Evolutionary conservation across 1,284 basidiomycete genomes (phyloP).

Genomic region (Pseudozyma tsukubaensis): DNA sequence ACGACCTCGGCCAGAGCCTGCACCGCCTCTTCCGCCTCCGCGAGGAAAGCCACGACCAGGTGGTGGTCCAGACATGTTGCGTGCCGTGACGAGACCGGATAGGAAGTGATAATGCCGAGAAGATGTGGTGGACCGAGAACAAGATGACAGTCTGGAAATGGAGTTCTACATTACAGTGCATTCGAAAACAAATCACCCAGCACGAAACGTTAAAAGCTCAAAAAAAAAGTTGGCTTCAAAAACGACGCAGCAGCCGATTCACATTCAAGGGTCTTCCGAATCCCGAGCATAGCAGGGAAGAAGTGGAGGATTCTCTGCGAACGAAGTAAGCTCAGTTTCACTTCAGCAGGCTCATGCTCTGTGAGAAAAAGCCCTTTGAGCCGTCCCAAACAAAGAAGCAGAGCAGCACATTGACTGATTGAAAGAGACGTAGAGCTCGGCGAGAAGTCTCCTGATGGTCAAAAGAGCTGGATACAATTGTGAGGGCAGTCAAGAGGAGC

Average conservation of each 20-base stretch:
- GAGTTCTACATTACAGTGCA: background rate
- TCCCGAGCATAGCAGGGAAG: constrained; percentile 12
- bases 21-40: constrained; percentile 20
- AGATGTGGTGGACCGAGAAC: background rate
- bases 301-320: constrained; percentile 10
- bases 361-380: too few species aligned
- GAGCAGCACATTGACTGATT: too few species aligned
- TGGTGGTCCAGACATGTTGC: constrained; percentile 16
- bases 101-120: background rate
- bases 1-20: constrained; percentile 17
- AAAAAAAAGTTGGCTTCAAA: constrained; percentile 1
- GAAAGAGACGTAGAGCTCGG: too few species aligned
- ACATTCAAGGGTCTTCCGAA: constrained; percentile 35
- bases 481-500: background rate
- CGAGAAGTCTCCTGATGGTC: too few species aligned
- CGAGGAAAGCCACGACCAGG: constrained; percentile 7
- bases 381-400: too few species aligned
- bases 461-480: too few species aligned
- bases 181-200: background rate
- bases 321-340: too few species aligned
- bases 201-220: background rate
- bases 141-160: background rate
- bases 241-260: background rate
- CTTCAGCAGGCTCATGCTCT: background rate
- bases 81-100: background rate